phyloP scores from a whole-genome alignment of 257 asterid genomes.

The Gentiana macrophylla region DNA sequence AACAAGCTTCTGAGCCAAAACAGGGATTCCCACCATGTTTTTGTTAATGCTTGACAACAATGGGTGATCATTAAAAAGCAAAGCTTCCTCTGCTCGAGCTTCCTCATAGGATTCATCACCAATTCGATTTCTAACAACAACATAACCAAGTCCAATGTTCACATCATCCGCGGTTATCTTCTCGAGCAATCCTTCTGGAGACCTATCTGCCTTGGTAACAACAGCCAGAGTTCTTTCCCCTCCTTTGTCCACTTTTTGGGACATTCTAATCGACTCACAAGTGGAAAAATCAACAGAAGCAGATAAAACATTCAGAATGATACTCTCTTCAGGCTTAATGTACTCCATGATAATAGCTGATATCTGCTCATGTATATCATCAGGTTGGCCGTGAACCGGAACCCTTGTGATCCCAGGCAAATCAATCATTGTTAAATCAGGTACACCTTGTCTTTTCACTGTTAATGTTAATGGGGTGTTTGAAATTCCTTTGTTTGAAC shows the following conservation, averaged over 20 bases:
- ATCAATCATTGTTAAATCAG: constrained; percentile 13
- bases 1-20: too few species aligned
- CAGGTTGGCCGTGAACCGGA: not conserved
- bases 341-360: too few species aligned
- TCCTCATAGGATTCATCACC: too few species aligned
- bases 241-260: too few species aligned
- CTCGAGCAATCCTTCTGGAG: constrained; percentile 13
- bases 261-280: too few species aligned
- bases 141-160: constrained; percentile 5
- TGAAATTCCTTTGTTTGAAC: constrained; percentile 4
- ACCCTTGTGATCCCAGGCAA: constrained; percentile 16
- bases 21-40: too few species aligned
- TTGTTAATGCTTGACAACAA: too few species aligned
- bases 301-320: constrained; percentile 2
- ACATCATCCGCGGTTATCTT: constrained; percentile 2
- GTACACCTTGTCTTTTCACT: not conserved
- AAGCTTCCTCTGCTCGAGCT: too few species aligned
- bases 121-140: constrained; percentile 12
- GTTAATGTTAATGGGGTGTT: too few species aligned
- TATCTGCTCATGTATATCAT: too few species aligned
- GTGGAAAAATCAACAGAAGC: constrained; percentile 7
- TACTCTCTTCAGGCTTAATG: too few species aligned
- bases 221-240: not conserved
- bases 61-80: too few species aligned
- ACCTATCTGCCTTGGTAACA: constrained; percentile 7